phyloP scores from a whole-genome alignment of 2,329 filamentous ascomycete species.

The Cercospora janseana region DNA sequence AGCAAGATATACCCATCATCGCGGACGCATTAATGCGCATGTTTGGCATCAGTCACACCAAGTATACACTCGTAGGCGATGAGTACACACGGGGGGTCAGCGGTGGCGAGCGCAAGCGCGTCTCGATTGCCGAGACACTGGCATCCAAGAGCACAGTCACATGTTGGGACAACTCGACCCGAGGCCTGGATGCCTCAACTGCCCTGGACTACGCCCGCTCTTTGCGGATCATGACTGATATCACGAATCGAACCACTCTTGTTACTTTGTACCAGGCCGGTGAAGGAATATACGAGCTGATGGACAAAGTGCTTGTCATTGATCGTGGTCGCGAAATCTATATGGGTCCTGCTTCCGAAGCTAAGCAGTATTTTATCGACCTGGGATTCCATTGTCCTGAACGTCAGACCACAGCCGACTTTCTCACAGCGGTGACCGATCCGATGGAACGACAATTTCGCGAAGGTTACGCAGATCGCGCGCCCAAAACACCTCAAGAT shows the following conservation, averaged over 20 bases:
- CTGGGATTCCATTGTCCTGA: conserved; percentile 62
- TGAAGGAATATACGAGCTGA: conserved; percentile 67
- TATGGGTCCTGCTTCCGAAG: conserved; percentile 60
- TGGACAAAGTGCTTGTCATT: conserved; percentile 80
- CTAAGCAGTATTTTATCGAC: conserved; percentile 64
- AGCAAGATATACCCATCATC: conserved; percentile 64
- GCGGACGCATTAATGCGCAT: conserved; percentile 70
- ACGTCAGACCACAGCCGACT: conserved; percentile 71
- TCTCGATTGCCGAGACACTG: conserved; percentile 74
- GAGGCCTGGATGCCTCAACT: conserved; percentile 76
- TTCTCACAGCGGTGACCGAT: conserved; percentile 73
- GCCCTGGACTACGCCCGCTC: conserved; percentile 76
- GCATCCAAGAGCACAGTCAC: conserved; percentile 71
- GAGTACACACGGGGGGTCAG: conserved; percentile 70
- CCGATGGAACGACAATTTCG: conserved; percentile 68
- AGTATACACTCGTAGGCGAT: conserved; percentile 72
- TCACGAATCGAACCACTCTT: conserved; percentile 67
- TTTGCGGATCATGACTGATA: conserved; percentile 75
- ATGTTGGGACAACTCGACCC: conserved; percentile 77
- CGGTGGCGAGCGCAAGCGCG: conserved; percentile 77
- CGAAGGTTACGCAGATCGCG: conserved; percentile 61
- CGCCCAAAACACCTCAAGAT: conserved; percentile 68
- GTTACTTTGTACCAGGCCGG: conserved; percentile 72
- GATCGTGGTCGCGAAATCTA: conserved; percentile 69
- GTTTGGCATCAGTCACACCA: conserved; percentile 75